Conservation (phyloP, 192 early-diverging fungal species). For the Rhizophagus clarus region DNA sequence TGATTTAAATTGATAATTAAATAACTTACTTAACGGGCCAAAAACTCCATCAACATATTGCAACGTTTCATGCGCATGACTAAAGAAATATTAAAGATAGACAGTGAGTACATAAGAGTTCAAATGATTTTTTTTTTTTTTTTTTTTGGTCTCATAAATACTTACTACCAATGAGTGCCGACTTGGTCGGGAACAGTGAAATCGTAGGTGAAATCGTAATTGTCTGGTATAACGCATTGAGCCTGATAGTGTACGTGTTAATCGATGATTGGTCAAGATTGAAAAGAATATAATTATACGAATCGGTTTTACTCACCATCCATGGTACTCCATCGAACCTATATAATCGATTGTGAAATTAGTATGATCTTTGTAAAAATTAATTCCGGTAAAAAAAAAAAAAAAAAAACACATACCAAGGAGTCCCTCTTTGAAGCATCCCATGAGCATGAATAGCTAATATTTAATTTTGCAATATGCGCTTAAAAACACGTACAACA, state of each 20-base stretch:
- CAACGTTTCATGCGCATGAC: slow-evolving; percentile 44
- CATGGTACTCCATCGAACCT: slow-evolving; percentile 34
- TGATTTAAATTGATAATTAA: slow-evolving; percentile 31
- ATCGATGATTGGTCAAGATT: slow-evolving; percentile 32
- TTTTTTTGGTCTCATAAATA: slow-evolving; percentile 34
- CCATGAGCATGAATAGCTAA: slow-evolving; percentile 32
- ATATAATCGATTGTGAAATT: slow-evolving; percentile 33
- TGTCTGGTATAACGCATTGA: slow-evolving; percentile 43
- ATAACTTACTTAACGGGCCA: slow-evolving; percentile 35
- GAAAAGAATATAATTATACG: slow-evolving; percentile 33
- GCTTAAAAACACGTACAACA: slow-evolving; percentile 32
- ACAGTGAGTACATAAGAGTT: slow-evolving; percentile 29
- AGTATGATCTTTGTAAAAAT: slow-evolving; percentile 35
- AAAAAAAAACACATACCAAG: slow-evolving; percentile 25
- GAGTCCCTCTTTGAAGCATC: slow-evolving; percentile 34
- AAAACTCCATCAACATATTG: slow-evolving; percentile 44
- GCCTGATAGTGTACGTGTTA: slow-evolving; percentile 33
- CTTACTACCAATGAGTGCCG: slow-evolving; percentile 53
- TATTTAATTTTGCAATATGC: slow-evolving; percentile 32
- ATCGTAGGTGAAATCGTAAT: slow-evolving; percentile 44
- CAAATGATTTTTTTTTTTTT: slow-evolving; percentile 22
- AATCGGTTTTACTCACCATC: slow-evolving; percentile 32
- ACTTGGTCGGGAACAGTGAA: slow-evolving; percentile 41
- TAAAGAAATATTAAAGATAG: slow-evolving; percentile 33
- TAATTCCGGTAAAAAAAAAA: slow-evolving; percentile 31